Percentiles rank a stretch among this genome's conserved stretches.
Conservation (phyloP, 306 rosid species). For the Gleditsia sinensis region DNA sequence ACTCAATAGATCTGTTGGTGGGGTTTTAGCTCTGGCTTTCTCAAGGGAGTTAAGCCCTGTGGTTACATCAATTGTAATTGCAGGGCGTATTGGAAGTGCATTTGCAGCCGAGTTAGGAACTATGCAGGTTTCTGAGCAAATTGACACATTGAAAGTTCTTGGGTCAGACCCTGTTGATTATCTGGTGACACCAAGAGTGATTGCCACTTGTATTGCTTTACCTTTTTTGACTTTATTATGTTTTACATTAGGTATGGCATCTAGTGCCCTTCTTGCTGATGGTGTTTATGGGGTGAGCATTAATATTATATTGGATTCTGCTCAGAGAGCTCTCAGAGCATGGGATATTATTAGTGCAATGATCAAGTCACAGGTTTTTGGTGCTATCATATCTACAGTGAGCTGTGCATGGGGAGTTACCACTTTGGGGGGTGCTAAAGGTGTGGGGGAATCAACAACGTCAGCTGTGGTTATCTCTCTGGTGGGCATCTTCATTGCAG, state of each 20-base stretch:
- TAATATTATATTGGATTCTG: conserved; percentile 91
- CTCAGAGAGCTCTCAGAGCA: conserved; percentile 70
- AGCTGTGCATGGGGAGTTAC: conserved; percentile 98
- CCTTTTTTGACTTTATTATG: conserved; percentile 88
- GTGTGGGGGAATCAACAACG: conserved; percentile 94
- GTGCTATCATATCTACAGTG: conserved; percentile 83
- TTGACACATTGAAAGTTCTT: conserved; percentile 85
- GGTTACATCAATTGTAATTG: conserved; percentile 86
- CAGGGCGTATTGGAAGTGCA: conserved; percentile 95
- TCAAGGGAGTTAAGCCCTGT: conserved; percentile 97
- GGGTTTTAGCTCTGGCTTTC: conserved; percentile 94
- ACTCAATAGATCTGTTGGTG: conserved; percentile 89
- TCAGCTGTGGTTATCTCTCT: conserved; percentile 96
- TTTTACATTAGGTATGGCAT: conserved; percentile 86
- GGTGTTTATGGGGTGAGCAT: conserved; percentile 85
- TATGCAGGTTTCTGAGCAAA: conserved; percentile 99
- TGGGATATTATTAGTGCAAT: conserved; percentile 94
- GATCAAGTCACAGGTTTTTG: conserved; percentile 94
- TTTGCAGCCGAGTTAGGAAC: conserved; percentile 98
- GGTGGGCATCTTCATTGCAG: conserved; percentile 91
- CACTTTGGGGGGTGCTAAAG: conserved; percentile 93
- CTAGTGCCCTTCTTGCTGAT: conserved; percentile 89
- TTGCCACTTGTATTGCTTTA: conserved; percentile 78
- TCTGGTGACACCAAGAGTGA: conserved; percentile 88
- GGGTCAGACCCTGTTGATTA: conserved; percentile 92